Base-by-base conservation (phyloP, 331 rosid species). In the Malus hybrid region DNA sequence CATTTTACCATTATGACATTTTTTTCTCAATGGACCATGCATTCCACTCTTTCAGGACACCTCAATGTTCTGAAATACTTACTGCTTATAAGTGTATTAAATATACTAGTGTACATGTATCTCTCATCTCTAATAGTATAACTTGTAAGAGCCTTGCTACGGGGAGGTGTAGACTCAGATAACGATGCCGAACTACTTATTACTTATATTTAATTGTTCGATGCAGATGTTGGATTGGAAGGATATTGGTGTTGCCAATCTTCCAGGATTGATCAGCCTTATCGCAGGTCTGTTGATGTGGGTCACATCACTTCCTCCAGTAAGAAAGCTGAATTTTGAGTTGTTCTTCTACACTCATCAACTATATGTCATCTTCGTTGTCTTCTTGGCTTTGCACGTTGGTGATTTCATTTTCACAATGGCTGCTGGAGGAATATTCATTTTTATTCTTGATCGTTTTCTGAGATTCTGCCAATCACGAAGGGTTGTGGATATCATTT, bases 281-380 rank as follows among this genome's bases (percentile, higher is more conserved):
- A 5, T 76, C 36, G 98, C 95, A 48, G 97, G 98, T 58, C 74
- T 94, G 52, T 76, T 94, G 58, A 94, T 94, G 98, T 94, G 98
- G 98, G 81, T 80, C 77, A 94, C 98, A 29, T 94, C 98, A 36
- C 89, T 94, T 71, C 84, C 94, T 48, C 91, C 89, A 63, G 88
- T 91, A 68, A 83, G 98, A 78, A 90, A 75, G 62, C 65, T 87
- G 76, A 87, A 89, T 60, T 94, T 94, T 63, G 98, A 94, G 86
- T 46, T 94, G 82, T 94, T 94, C 85, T 94, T 94, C 90, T 94
- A 94, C 87, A 94, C 96, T 15, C 98, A 94, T 80, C 98, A 94
- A 68, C 83, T 94, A 66, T 94, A 91, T 68, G 74, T 91, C 16
- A 81, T 94, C 77, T 94, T 91, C 36, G 81, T 90, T 34, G 72